Evolutionary conservation across 371 early-diverging fungal species (phyloP).

Genomic region (Smittium culicis): DNA sequence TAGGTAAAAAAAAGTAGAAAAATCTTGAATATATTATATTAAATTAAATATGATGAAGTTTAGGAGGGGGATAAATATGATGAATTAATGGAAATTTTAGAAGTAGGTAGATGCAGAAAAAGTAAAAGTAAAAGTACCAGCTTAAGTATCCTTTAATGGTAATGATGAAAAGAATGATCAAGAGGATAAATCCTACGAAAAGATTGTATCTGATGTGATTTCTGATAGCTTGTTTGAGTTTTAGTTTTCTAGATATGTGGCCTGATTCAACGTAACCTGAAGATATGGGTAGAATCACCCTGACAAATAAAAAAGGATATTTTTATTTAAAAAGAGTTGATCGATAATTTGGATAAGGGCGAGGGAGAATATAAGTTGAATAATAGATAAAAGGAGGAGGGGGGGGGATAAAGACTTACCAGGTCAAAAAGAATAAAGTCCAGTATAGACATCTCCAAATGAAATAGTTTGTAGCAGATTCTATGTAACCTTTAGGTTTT

Average conservation of each 20-base stretch:
- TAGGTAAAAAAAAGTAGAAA: conserved; percentile 17
- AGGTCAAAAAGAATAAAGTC: conserved; percentile 77
- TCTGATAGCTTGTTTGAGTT: conserved; percentile 51
- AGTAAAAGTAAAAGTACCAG: conserved; percentile 9
- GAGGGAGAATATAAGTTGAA: neutral
- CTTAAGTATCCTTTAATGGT: conserved; percentile 37
- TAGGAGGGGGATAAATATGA: neutral
- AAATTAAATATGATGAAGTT: too few species aligned
- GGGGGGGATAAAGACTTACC: conserved; percentile 34
- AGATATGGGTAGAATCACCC: conserved; percentile 70
- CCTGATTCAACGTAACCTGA: conserved; percentile 75
- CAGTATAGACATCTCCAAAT: conserved; percentile 84
- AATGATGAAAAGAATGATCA: conserved; percentile 50
- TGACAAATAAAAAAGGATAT: conserved; percentile 20
- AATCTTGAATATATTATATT: neutral
- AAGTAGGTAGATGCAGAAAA: neutral
- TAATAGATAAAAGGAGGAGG: conserved; percentile 6
- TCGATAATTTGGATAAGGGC: conserved; percentile 12
- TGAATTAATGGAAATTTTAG: neutral
- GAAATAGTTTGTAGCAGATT: conserved; percentile 44
- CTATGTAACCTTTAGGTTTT: conserved; percentile 61
- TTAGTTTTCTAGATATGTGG: conserved; percentile 48
- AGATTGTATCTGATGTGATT: conserved; percentile 71
- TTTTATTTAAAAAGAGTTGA: too few species aligned
- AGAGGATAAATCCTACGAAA: conserved; percentile 40